A percentile compares a stretch with the other conserved stretches of the same genome.
Conservation (phyloP, 495 filamentous ascomycete species). For the Penicillium riverlandense region DNA sequence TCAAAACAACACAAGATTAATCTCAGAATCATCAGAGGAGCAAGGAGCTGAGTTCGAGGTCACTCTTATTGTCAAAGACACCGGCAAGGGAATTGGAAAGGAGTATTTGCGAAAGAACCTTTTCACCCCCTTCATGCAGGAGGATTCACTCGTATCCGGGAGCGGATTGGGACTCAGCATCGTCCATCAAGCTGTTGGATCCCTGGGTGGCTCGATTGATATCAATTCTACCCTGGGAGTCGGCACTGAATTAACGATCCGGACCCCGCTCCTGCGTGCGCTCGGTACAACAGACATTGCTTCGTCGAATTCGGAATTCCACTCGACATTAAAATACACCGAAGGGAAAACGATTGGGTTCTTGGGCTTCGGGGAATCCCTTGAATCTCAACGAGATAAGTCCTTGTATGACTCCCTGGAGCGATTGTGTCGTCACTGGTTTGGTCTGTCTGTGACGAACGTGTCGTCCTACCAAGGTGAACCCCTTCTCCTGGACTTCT, state of each 20-base stretch:
- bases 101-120: slow-evolving; percentile 48
- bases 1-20: no score
- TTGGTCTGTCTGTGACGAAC: slow-evolving; percentile 9
- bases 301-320: slow-evolving; percentile 3
- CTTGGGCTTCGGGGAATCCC: slow-evolving; percentile 13
- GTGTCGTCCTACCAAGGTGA: slow-evolving; percentile 4
- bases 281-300: background rate
- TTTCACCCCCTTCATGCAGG: slow-evolving; percentile 65
- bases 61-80: slow-evolving; percentile 48
- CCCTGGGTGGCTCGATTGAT: slow-evolving; percentile 20
- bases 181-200: slow-evolving; percentile 22
- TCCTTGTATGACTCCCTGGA: slow-evolving; percentile 11
- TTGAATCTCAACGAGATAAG: slow-evolving; percentile 9
- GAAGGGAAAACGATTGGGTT: slow-evolving; percentile 12
- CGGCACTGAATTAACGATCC: slow-evolving; percentile 51
- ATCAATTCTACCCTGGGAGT: slow-evolving; percentile 14
- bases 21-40: background rate
- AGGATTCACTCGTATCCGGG: slow-evolving; percentile 56
- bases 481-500: slow-evolving; percentile 10
- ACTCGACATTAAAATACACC: background rate
- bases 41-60: slow-evolving; percentile 8
- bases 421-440: slow-evolving; percentile 16
- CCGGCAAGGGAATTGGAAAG: slow-evolving; percentile 57
- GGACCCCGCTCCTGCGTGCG: slow-evolving; percentile 18
- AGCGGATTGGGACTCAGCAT: slow-evolving; percentile 59